These are phyloP conservation scores for Biscogniauxia mediterranea DNA, from an alignment of 2,329 filamentous ascomycete genomes.

Conservation along the genomic window DNA sequence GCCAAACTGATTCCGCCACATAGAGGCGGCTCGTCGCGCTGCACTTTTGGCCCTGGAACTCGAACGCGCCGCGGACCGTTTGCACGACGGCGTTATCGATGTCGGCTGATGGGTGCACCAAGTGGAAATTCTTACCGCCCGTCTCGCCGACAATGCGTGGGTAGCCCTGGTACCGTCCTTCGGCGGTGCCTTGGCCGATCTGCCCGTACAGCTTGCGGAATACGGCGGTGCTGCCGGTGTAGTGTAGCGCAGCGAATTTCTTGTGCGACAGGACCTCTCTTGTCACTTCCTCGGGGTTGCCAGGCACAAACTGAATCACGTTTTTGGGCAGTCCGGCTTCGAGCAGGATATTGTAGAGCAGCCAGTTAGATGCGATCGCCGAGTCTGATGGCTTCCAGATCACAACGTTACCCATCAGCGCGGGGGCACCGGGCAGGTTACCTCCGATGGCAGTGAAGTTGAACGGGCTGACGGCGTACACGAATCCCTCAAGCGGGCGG, in stretches of 20 bases:
- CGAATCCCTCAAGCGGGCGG: slow-evolving; percentile 88
- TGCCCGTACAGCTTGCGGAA: slow-evolving; percentile 87
- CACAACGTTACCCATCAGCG: slow-evolving; percentile 89
- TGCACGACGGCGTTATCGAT: slow-evolving; percentile 76
- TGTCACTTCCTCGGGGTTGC: slow-evolving; percentile 82
- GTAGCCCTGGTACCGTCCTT: slow-evolving; percentile 80
- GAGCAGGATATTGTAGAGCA: slow-evolving; percentile 84
- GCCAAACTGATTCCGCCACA: slow-evolving; percentile 72
- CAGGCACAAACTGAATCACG: slow-evolving; percentile 92
- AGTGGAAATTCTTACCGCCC: slow-evolving; percentile 90
- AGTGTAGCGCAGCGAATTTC: slow-evolving; percentile 88
- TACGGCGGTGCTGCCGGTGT: slow-evolving; percentile 87
- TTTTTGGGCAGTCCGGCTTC: slow-evolving; percentile 87
- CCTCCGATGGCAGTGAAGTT: slow-evolving; percentile 96
- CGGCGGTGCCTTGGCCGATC: slow-evolving; percentile 77
- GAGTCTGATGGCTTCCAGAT: slow-evolving; percentile 95
- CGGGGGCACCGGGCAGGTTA: slow-evolving; percentile 80
- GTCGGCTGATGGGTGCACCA: slow-evolving; percentile 76
- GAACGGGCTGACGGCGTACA: slow-evolving; percentile 92
- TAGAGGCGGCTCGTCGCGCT: slow-evolving; percentile 80
- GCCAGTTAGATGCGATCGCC: slow-evolving; percentile 86
- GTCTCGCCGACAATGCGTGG: slow-evolving; percentile 89
- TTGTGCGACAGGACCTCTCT: slow-evolving; percentile 71
- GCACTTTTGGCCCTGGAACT: slow-evolving; percentile 91
- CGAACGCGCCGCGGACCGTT: slow-evolving; percentile 83